Base-by-base conservation (phyloP, 108 stramenopile species). In the Asterionellopsis glacialis region DNA sequence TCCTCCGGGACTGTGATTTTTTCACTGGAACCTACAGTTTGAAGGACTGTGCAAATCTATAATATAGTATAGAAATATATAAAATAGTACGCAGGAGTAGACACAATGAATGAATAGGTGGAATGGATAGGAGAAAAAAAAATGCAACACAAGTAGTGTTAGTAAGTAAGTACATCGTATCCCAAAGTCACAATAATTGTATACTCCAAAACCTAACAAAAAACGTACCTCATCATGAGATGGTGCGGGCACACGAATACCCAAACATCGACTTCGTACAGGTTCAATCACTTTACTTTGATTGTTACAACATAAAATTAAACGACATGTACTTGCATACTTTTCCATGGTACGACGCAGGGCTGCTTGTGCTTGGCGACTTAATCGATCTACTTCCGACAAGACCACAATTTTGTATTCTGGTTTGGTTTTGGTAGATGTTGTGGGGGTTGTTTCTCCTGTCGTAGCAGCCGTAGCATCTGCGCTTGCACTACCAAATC, bases 281-380 rank as follows among this genome's bases (percentile, higher is more conserved):
- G 98, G 98, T 47, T 94, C 97, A 75, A 99, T 97, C 21, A 98
- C 79, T 65, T 94, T 94, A 64, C 74, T 79, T 10, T 77, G 89
- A 70, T 77, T 91, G 48, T 91, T 86, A 67, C 97, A 96, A 50
- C 79, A 81, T 24, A 99, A 75, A 67, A 99, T 96, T 50, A 99
- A 69, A 23, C 98, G 85, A 71, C 97, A 98, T n/a, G 80, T 69
- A n/a, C 64, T 45, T 2, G 86, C 88, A 72, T 95, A 97, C 68
- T 96, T 97, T 63, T 99, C 98, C 98, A 99, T 99, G 18, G 98
- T 99, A 28, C 96, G 81, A 64, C 98, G 84, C 51, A 98, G 65
- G 13, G 84, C 96, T 12, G 93, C 91, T 76, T 97, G 97, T 27
- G 97, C 97, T 67, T 92, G 94, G 51, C 75, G 79, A 6, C 91